Evolutionary conservation across 164 flowering plant species (phyloP), one percentile per base, ranked within the genome.

Genomic region (Pachysandra terminalis): DNA sequence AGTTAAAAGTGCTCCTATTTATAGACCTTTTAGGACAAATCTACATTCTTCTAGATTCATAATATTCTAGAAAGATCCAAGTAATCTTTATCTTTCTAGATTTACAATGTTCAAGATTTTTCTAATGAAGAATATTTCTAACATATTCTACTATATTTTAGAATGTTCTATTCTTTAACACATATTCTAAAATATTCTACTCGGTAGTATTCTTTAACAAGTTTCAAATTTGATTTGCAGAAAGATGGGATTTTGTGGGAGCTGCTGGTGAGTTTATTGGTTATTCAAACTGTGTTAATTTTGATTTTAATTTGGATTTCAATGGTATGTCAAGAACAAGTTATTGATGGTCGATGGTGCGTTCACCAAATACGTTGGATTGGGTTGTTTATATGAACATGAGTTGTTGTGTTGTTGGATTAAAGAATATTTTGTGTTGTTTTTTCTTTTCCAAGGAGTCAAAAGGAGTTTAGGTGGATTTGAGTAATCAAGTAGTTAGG

Each of bases 401-500:
- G n/a, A n/a, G 1, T n/a, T 24, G 22, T 0, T 9, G 22, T 19
- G 21, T 41, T 41, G 9, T 56, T 56, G 24, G 22, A 77, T 71
- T 68, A 59, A 10, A 75, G 83, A 79, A 83, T 78, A 9, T 14
- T 19, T 53, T 73, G 19, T 64, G 23, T 60, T n/a, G n/a, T n/a
- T n/a, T n/a, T n/a, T n/a, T n/a, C n/a, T 65, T n/a, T 66, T 45
- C 67, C n/a, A n/a, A 91, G 98, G 97, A 32, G 82, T 94, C n/a
- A n/a, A 87, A 90, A 81, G 81, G 78, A 61, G 85, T 91, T 35
- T 91, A 91, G 51, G 91, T 81, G 64, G 96, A 95, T 74, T 77
- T 95, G 81, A 68, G 66, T 72, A 92, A 88, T 80, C 97, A 92
- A 74, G 96, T 92, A 0, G 97, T 95, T 24, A 75, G 97, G 41